Percentiles rank a stretch among this genome's conserved stretches.
Evolutionary conservation across 495 filamentous ascomycete species (phyloP).

Genomic region (Talaromyces ruber): DNA sequence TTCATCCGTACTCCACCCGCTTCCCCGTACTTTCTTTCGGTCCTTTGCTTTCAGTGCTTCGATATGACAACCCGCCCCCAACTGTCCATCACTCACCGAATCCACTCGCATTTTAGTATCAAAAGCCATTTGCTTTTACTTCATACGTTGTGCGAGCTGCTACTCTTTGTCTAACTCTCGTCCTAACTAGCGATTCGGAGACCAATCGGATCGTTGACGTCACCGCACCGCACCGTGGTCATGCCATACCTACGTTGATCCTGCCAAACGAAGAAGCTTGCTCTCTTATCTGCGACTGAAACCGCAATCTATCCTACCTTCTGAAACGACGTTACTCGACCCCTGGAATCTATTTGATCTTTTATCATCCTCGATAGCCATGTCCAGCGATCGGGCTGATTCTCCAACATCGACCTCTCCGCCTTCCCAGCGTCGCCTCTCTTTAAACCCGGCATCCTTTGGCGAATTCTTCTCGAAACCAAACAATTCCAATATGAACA

Average conservation of each 20-base stretch:
- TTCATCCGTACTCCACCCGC: neutral
- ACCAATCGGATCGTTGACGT: constrained; percentile 7
- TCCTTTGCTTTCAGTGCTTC: neutral
- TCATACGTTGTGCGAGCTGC: neutral
- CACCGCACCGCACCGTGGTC: constrained; percentile 6
- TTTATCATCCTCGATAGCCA: constrained; percentile 15
- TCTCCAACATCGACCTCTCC: constrained; percentile 37
- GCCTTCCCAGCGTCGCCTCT: constrained; percentile 36
- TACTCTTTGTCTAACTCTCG: neutral
- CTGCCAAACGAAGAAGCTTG: neutral
- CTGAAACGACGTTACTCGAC: neutral
- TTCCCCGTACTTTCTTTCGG: neutral
- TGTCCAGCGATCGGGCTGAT: constrained; percentile 42
- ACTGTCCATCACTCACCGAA: neutral
- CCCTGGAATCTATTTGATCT: neutral
- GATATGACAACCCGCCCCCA: neutral
- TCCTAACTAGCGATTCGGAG: neutral
- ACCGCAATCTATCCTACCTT: neutral
- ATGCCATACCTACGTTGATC: neutral
- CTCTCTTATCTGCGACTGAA: neutral
- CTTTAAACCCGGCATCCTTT: constrained; percentile 38
- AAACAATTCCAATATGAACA: constrained; percentile 11
- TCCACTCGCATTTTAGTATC: neutral
- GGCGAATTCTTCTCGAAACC: constrained; percentile 38
- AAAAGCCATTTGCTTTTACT: neutral